phyloP scores from a whole-genome alignment of 139 green algal species.

The Tetraselmis chui region DNA sequence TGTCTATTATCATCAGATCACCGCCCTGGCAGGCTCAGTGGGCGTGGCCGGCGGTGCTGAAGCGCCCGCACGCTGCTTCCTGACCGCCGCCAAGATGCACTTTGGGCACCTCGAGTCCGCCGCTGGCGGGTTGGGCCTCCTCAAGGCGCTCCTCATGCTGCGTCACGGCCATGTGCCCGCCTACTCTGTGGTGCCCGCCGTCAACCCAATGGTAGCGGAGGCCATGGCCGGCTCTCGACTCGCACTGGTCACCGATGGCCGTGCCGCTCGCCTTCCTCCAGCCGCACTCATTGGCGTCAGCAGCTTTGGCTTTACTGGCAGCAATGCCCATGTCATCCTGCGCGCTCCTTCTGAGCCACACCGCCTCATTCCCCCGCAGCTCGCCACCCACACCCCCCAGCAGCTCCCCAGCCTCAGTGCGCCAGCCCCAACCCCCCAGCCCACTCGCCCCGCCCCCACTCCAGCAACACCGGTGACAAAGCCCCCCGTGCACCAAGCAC shows the following conservation, averaged over 20 bases:
- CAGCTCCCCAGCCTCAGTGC: not conserved
- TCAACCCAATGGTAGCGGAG: not conserved
- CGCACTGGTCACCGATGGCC: not conserved
- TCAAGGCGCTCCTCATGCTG: not conserved
- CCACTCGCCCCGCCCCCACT: not conserved
- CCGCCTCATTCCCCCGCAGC: too few relatives aligned
- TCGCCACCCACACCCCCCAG: not conserved
- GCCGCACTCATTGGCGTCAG: not conserved
- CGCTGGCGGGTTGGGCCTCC: not conserved
- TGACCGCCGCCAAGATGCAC: not conserved
- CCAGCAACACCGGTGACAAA: not conserved
- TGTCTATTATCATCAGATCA: not conserved
- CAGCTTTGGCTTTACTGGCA: not conserved
- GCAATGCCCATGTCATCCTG: not conserved
- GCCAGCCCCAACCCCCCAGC: not conserved
- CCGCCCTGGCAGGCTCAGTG: too few relatives aligned
- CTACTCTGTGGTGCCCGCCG: not conserved
- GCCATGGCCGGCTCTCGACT: not conserved
- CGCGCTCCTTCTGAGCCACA: too few relatives aligned
- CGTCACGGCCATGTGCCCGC: not conserved
- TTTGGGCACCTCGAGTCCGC: not conserved
- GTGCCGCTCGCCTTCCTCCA: not conserved
- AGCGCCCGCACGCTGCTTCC: not conserved
- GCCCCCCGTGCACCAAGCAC: too few relatives aligned
- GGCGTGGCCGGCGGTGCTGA: too few relatives aligned